phyloP scores from a whole-genome alignment of 1,284 basidiomycete genomes.

The Rhodotorula sp. region DNA sequence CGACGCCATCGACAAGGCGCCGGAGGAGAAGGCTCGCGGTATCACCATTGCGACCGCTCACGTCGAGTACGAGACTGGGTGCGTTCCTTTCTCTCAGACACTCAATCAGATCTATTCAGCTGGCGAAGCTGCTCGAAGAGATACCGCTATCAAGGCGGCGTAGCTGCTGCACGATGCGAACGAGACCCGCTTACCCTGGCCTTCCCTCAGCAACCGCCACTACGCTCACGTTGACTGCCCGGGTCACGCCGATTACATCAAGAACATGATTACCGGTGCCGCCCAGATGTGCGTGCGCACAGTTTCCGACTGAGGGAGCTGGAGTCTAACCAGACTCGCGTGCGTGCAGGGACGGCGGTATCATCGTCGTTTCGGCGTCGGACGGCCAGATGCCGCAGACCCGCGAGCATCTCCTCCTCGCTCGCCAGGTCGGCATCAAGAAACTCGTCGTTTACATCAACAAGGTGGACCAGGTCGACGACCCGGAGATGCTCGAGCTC shows the following conservation, averaged over 20 bases:
- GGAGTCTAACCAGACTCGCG: background rate
- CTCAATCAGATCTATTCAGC: no score
- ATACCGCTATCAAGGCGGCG: no score
- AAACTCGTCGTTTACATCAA: slow-evolving; percentile 99
- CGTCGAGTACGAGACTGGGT: slow-evolving; percentile 93
- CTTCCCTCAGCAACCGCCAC: slow-evolving; percentile 64
- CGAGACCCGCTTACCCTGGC: background rate
- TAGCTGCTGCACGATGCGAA: no score
- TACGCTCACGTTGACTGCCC: slow-evolving; percentile 99
- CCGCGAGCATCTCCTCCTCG: slow-evolving; percentile 94
- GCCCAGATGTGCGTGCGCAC: slow-evolving; percentile 97
- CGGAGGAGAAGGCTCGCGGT: slow-evolving; percentile 98
- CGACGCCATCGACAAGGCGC: slow-evolving; percentile 98
- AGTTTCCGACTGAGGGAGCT: no score
- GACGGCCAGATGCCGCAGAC: slow-evolving; percentile 99
- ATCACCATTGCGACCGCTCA: slow-evolving; percentile 90
- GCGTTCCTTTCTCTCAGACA: background rate
- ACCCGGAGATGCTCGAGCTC: slow-evolving; percentile 98
- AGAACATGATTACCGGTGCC: slow-evolving; percentile 95
- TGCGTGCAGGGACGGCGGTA: slow-evolving; percentile 50
- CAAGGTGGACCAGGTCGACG: slow-evolving; percentile 96
- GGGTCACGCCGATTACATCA: slow-evolving; percentile 75
- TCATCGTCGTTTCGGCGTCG: slow-evolving; percentile 85
- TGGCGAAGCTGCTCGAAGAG: no score
- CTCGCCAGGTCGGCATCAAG: slow-evolving; percentile 97